These are phyloP conservation scores for Datura wrightii DNA, from an alignment of 257 asterid species.

Conservation along the genomic window DNA sequence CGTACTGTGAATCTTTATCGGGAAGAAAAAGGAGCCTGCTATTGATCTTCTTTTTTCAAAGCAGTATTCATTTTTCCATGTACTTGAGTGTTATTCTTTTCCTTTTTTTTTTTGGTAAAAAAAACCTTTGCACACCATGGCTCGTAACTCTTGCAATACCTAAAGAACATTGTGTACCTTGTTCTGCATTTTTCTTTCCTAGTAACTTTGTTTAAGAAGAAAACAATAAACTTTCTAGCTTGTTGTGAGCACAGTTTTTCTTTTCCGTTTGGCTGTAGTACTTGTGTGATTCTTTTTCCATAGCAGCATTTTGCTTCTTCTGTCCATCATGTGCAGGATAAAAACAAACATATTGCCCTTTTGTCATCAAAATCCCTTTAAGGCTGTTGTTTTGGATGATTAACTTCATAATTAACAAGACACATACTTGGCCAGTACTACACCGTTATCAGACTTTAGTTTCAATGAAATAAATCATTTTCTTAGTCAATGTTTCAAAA, in stretches of 20 bases:
- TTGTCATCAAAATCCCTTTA: neutral
- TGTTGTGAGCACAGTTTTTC: neutral
- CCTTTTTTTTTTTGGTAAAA: neutral
- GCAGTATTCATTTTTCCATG: neutral
- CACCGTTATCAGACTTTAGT: neutral
- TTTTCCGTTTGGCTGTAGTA: neutral
- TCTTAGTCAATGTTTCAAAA: constrained; percentile 13
- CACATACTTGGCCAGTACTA: neutral
- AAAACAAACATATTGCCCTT: neutral
- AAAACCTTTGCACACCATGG: constrained; percentile 12
- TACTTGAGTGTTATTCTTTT: neutral
- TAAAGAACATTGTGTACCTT: constrained; percentile 14
- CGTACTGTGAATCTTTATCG: neutral
- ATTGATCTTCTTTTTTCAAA: neutral
- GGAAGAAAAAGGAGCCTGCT: constrained; percentile 8
- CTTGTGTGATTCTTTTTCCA: neutral
- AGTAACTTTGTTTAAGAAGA: neutral
- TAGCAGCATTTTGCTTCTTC: neutral
- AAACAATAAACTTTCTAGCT: neutral
- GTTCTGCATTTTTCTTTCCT: neutral
- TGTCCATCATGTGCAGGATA: neutral
- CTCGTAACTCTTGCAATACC: constrained; percentile 15
- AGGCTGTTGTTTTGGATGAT: constrained; percentile 21
- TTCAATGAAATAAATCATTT: constrained; percentile 2
- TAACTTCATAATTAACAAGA: constrained; percentile 20